Base-by-base conservation (phyloP, 306 rosid species). In the Castanopsis chinensis region DNA sequence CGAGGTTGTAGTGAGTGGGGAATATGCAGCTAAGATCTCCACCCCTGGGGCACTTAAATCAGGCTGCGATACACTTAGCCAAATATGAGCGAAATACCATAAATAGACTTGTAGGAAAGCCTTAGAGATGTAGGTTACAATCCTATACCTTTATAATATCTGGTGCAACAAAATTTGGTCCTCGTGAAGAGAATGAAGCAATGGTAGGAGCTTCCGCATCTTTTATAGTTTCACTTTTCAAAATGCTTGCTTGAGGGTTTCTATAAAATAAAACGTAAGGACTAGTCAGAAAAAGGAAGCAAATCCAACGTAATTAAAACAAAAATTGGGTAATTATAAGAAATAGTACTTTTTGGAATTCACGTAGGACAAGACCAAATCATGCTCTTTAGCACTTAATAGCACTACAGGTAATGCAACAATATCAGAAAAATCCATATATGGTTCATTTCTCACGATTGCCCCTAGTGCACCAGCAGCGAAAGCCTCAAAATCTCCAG, bases 1-100 rank as follows among this genome's bases (percentile, higher is more conserved):
- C 28, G 85, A 69, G 10, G 76, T 78, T 1, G 71, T 2, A 10
- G 3, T 14, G 6, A 5, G 2, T 0, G 76, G 89, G 6, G 89
- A 74, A 70, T 15, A 83, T 18, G 89, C 70, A 41, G 87, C 89
- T 59, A 86, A 65, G 41, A 86, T 83, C 0, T 71, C 19, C 0
- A 80, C 63, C 43, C 85, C 83, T 0, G 85, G 89, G 7, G 85
- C 87, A 60, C 71, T 63, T 49, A 83, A 56, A 58, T 86, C 87
- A 9, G 85, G 89, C 49, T 32, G 71, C 12, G 35, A 33, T 57
- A 35, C 19, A 49, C 15, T 3, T 12, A 49, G 53, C 53, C 53
- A 10, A 49, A 49, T 10, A 49, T 49, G 53, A 49, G 15, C 53
- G 12, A 49, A 49, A 49, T 49, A 4, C 17, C 53, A 49, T 49